A percentile compares a stretch with the other conserved stretches of the same genome.
Evolutionary conservation across 768 basidiomycete genomes (phyloP).

Genomic region (Lactarius psammicola): DNA sequence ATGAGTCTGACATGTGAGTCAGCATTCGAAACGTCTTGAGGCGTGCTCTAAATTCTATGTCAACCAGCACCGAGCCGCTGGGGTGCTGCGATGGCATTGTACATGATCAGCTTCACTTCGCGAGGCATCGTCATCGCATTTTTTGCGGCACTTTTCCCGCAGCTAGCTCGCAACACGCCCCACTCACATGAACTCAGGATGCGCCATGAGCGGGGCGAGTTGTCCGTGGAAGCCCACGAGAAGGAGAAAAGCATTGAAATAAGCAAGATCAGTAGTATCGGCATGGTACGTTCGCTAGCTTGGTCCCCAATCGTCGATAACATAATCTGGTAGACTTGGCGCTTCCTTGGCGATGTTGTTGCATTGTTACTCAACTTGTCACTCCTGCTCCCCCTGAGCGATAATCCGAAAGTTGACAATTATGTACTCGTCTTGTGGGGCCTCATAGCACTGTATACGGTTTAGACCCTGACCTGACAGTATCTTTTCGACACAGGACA

Average conservation of each 20-base stretch:
- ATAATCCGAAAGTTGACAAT: conserved; percentile 66
- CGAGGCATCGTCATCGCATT: conserved; percentile 83
- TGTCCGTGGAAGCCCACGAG: conserved; percentile 62
- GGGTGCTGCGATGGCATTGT: conserved; percentile 72
- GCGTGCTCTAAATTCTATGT: not conserved
- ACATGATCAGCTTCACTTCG: conserved; percentile 74
- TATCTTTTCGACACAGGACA: conserved; percentile 43
- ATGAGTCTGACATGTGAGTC: conserved; percentile 65
- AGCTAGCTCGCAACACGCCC: conserved; percentile 74
- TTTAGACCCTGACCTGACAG: not conserved
- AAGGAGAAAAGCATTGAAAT: conserved; percentile 76
- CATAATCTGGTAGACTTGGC: conserved; percentile 53
- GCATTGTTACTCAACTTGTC: conserved; percentile 66
- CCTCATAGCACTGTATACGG: too few relatives aligned
- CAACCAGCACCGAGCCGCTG: conserved; percentile 60
- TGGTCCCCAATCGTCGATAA: not conserved
- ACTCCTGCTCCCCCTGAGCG: conserved; percentile 59
- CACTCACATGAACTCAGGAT: conserved; percentile 55
- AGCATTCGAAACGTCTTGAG: not conserved
- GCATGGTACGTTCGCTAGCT: conserved; percentile 51
- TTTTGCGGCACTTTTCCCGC: conserved; percentile 75
- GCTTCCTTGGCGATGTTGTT: conserved; percentile 71
- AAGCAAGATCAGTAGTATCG: conserved; percentile 82
- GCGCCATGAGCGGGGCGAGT: conserved; percentile 58
- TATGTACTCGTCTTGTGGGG: conserved; percentile 70